phyloP scores from a whole-genome alignment of 129 eudicot genomes.

The Flaveria ramosissima region DNA sequence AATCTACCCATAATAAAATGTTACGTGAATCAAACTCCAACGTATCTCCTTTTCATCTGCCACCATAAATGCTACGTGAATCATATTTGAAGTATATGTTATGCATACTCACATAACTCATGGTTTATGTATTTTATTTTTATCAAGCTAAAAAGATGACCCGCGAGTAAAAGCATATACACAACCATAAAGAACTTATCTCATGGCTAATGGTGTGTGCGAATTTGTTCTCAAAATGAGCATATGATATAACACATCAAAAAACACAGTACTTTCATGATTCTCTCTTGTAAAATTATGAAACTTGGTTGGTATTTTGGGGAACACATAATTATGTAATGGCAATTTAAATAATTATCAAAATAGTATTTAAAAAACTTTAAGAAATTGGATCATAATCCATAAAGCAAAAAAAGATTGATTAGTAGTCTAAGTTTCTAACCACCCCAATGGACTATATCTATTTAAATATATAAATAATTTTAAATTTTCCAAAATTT shows the following conservation, averaged over 20 bases:
- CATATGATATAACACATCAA: neutral
- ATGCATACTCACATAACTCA: neutral
- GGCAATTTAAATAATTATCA: neutral
- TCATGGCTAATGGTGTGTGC: neutral
- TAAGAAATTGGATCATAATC: neutral
- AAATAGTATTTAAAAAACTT: neutral
- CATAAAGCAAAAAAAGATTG: neutral
- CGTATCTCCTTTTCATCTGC: neutral
- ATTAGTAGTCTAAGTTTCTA: conserved; percentile 15
- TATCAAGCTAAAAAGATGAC: no score
- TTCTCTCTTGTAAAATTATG: neutral
- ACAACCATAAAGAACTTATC: no score
- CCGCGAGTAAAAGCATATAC: no score
- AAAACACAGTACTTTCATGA: neutral
- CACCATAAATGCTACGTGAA: neutral
- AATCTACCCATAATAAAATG: neutral
- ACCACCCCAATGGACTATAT: conserved; percentile 22
- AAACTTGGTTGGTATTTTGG: neutral
- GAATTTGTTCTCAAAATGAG: no score
- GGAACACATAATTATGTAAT: neutral
- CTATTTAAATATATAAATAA: neutral
- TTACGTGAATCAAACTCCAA: neutral
- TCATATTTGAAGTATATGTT: neutral
- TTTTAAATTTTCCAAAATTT: no score
- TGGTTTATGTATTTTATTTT: neutral